Conservation (phyloP, 108 stramenopile genomes). For the Pseudonitzschia pungens region DNA sequence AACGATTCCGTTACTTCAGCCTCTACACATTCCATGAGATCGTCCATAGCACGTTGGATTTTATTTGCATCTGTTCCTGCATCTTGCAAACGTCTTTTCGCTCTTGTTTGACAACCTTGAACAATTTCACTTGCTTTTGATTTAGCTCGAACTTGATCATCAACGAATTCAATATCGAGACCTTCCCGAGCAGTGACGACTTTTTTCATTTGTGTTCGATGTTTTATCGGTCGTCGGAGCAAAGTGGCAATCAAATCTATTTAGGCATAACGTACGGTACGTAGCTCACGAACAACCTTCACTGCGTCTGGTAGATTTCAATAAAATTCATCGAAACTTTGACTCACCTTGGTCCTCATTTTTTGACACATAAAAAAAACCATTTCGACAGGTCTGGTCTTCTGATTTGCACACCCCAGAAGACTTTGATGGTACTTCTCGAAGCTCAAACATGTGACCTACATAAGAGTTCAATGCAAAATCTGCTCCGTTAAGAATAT, state of each 20-base stretch:
- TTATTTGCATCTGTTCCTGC: slow-evolving; percentile 7
- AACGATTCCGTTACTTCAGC: slow-evolving; percentile 24
- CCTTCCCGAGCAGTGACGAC: slow-evolving; percentile 18
- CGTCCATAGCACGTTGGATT: slow-evolving; percentile 20
- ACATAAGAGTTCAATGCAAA: slow-evolving; percentile 65
- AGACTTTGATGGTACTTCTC: slow-evolving; percentile 57
- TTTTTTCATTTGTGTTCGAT: slow-evolving; percentile 1
- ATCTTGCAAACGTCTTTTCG: not conserved
- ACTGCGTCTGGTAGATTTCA: not conserved
- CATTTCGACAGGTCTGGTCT: slow-evolving; percentile 48
- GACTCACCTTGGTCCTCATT: slow-evolving; percentile 62
- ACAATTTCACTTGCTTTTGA: slow-evolving; percentile 48
- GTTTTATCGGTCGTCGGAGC: not conserved
- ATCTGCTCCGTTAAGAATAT: slow-evolving; percentile 41
- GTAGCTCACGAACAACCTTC: too few relatives aligned
- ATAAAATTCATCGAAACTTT: not conserved
- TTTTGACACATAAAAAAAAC: slow-evolving; percentile 55
- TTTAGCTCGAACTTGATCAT: slow-evolving; percentile 58
- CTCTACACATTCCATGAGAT: slow-evolving; percentile 40
- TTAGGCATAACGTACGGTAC: not conserved
- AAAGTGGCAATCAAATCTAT: not conserved
- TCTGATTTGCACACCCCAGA: slow-evolving; percentile 51
- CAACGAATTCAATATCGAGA: slow-evolving; percentile 43
- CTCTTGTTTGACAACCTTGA: slow-evolving; percentile 38
- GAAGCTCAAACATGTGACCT: slow-evolving; percentile 72